Evolutionary conservation across 2,329 filamentous ascomycete genomes (phyloP).

Genomic region (Pestalotiopsis sp.): DNA sequence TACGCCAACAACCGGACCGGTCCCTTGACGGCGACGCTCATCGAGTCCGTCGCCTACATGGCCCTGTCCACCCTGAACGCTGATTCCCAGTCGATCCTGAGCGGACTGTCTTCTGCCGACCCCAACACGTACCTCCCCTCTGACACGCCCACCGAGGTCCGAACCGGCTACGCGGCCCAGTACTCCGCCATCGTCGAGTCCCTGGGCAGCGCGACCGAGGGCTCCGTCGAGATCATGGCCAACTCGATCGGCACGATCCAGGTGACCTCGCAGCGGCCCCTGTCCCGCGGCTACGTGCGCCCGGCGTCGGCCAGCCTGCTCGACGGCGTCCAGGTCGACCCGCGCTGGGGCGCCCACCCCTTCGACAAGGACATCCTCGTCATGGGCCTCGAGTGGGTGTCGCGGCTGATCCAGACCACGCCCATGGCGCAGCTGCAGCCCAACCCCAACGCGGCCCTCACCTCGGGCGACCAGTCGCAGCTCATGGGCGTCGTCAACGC

Average conservation of each 20-base stretch:
- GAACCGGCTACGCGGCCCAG: not conserved
- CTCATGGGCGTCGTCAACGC: conserved; percentile 28
- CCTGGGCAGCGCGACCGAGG: not conserved
- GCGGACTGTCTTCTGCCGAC: not conserved
- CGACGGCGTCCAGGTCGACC: conserved; percentile 30
- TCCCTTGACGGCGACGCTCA: conserved; percentile 7
- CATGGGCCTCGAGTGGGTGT: conserved; percentile 17
- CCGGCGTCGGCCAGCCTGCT: not conserved
- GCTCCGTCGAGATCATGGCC: conserved; percentile 7
- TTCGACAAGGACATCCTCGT: conserved; percentile 36
- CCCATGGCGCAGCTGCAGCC: conserved; percentile 4
- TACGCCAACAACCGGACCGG: conserved; percentile 6
- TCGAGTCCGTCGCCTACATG: conserved; percentile 5
- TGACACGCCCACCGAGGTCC: not conserved
- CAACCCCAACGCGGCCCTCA: not conserved
- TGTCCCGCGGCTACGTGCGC: conserved; percentile 8
- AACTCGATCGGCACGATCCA: conserved; percentile 9
- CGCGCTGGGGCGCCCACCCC: conserved; percentile 38
- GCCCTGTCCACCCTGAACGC: not conserved
- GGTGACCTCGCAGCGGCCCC: conserved; percentile 5
- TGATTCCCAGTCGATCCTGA: not conserved
- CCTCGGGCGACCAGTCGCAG: conserved; percentile 16
- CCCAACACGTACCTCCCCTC: conserved; percentile 7
- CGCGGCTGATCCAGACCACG: conserved; percentile 5
- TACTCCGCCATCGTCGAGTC: not conserved